Percentiles rank a stretch among this genome's conserved stretches.
Conservation (phyloP, 106 monocot genomes). For the Acanthochlamys bracteata region DNA sequence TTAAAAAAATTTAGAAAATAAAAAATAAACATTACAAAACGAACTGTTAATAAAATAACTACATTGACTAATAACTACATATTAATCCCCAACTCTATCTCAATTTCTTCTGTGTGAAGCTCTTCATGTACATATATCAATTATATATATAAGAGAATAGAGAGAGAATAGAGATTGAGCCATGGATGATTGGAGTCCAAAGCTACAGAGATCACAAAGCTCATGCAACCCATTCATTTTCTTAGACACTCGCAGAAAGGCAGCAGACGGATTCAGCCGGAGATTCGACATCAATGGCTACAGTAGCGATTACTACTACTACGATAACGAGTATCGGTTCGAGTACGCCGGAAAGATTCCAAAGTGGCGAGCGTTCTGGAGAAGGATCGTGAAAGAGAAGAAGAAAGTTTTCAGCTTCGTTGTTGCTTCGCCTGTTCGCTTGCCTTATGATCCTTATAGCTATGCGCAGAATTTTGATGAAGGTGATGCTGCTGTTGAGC, state of each 20-base stretch:
- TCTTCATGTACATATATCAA: too few species aligned
- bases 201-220: not conserved
- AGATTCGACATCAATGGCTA: not conserved
- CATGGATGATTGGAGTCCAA: constrained; percentile 5
- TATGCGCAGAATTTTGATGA: constrained; percentile 82
- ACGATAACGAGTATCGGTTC: not conserved
- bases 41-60: too few species aligned
- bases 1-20: too few species aligned
- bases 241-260: not conserved
- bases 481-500: constrained; percentile 45
- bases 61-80: too few species aligned
- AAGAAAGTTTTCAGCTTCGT: constrained; percentile 15
- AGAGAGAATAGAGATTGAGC: too few species aligned
- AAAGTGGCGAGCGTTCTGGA: constrained; percentile 34
- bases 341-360: not conserved
- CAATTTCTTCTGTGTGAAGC: too few species aligned
- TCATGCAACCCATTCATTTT: not conserved
- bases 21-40: too few species aligned
- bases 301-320: not conserved
- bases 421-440: not conserved
- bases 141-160: too few species aligned
- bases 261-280: not conserved
- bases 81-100: too few species aligned
- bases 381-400: constrained; percentile 46
- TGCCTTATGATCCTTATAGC: constrained; percentile 34